These are phyloP conservation scores for Yarrowia yakushimensis DNA, from an alignment of 805 yeast species.

Conservation along the genomic window DNA sequence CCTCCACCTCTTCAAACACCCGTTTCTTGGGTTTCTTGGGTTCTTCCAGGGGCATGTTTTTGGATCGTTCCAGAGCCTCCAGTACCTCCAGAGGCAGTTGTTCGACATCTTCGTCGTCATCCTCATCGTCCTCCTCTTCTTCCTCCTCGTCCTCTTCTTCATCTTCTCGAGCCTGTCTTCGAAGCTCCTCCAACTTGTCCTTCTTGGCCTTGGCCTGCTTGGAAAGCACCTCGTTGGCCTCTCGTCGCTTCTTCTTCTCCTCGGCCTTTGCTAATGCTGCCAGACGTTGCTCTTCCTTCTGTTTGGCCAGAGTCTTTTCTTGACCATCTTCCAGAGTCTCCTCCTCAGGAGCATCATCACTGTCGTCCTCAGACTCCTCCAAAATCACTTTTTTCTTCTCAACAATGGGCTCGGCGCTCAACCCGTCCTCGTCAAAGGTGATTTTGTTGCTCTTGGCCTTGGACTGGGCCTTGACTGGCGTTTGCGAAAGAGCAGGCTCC, in stretches of 20 bases:
- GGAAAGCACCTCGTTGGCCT: conserved; percentile 32
- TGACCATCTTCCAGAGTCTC: conserved; percentile 33
- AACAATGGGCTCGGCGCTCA: not conserved
- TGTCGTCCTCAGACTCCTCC: conserved; percentile 26
- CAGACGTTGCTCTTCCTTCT: conserved; percentile 22
- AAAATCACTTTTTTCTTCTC: not conserved
- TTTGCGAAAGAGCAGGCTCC: not conserved
- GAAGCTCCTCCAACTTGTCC: conserved; percentile 20
- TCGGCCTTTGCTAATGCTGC: conserved; percentile 24
- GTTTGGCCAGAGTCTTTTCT: conserved; percentile 16
- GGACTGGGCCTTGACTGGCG: not conserved
- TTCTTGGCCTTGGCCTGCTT: conserved; percentile 29
- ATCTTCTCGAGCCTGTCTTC: conserved; percentile 28
- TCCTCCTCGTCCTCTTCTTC: conserved; percentile 31
- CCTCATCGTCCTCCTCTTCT: conserved; percentile 26
- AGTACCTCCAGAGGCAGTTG: conserved; percentile 26
- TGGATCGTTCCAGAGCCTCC: conserved; percentile 24
- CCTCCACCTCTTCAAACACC: conserved; percentile 9
- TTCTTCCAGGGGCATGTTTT: conserved; percentile 12
- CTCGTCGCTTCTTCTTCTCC: conserved; percentile 34
- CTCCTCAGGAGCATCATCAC: conserved; percentile 41
- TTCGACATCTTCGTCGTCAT: conserved; percentile 23
- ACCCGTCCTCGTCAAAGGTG: conserved; percentile 7
- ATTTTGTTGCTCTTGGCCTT: not conserved
- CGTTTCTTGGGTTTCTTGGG: conserved; percentile 29